phyloP scores from a whole-genome alignment of 495 filamentous ascomycete genomes.

The Aspergillus incahuasiensis region DNA sequence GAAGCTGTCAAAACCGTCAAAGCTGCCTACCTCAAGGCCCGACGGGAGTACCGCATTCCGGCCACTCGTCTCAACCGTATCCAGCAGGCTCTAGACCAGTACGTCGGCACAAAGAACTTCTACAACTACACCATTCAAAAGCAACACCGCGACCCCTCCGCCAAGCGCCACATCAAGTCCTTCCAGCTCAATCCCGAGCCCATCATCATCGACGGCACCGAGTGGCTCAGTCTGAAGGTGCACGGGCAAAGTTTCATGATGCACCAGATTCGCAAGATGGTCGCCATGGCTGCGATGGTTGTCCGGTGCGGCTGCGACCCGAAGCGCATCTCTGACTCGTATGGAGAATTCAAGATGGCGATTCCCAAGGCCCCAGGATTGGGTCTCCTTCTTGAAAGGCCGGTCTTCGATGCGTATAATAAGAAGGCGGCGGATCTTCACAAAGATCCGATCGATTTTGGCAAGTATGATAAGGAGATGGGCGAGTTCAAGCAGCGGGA shows the following conservation, averaged over 20 bases:
- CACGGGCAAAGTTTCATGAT: conserved; percentile 99
- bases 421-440: conserved; percentile 48
- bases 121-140: conserved; percentile 97
- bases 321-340: conserved; percentile 63
- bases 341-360: conserved; percentile 59
- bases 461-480: conserved; percentile 70
- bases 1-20: conserved; percentile 70
- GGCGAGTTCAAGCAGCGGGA: conserved; percentile 85
- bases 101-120: conserved; percentile 79
- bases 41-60: conserved; percentile 76
- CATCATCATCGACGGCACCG: conserved; percentile 78
- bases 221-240: conserved; percentile 93
- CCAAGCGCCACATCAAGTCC: conserved; percentile 83
- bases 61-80: conserved; percentile 63
- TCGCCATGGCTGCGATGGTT: conserved; percentile 81
- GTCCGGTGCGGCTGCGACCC: conserved; percentile 73
- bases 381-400: conserved; percentile 81
- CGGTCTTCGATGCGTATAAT: conserved; percentile 87
- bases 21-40: conserved; percentile 68
- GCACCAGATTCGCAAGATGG: conserved; percentile 99
- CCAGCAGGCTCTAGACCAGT: conserved; percentile 63
- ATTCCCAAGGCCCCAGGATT: conserved; percentile 92
- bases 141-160: conserved; percentile 66
- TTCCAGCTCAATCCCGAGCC: conserved; percentile 70
- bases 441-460: conserved; percentile 70